Evolutionary conservation across 2,329 filamentous ascomycete genomes (phyloP).

Genomic region (Phaeosphaeria sp.): DNA sequence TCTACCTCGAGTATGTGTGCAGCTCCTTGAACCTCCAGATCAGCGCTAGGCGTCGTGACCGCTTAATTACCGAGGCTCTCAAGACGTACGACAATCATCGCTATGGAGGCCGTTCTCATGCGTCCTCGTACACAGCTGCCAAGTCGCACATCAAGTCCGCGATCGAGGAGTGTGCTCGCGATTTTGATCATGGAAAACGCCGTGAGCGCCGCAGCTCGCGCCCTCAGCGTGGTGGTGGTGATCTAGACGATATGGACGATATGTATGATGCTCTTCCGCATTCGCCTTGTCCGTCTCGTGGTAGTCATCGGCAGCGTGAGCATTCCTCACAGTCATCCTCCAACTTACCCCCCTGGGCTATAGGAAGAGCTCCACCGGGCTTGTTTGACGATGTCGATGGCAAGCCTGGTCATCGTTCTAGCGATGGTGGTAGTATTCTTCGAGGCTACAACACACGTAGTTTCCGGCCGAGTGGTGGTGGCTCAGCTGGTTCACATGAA

Average conservation of each 20-base stretch:
- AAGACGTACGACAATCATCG: neutral
- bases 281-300: neutral
- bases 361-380: too few relatives aligned
- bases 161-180: neutral
- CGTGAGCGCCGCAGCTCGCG: neutral
- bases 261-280: neutral
- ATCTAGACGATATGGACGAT: neutral
- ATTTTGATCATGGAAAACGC: neutral
- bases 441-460: too few relatives aligned
- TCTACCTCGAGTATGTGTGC: neutral
- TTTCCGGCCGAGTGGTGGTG: too few relatives aligned
- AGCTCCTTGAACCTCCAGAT: neutral
- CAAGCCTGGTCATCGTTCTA: too few relatives aligned
- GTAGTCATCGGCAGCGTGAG: too few relatives aligned
- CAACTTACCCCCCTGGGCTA: too few relatives aligned
- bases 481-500: too few relatives aligned
- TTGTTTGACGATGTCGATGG: too few relatives aligned
- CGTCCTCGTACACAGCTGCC: neutral
- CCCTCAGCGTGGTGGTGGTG: neutral
- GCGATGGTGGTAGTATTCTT: too few relatives aligned
- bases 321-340: too few relatives aligned
- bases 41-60: neutral
- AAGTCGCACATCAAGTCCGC: neutral
- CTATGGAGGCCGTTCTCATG: neutral
- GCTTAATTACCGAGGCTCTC: neutral